phyloP scores from a whole-genome alignment of 2,329 filamentous ascomycete species.

The Alternaria conjuncta region DNA sequence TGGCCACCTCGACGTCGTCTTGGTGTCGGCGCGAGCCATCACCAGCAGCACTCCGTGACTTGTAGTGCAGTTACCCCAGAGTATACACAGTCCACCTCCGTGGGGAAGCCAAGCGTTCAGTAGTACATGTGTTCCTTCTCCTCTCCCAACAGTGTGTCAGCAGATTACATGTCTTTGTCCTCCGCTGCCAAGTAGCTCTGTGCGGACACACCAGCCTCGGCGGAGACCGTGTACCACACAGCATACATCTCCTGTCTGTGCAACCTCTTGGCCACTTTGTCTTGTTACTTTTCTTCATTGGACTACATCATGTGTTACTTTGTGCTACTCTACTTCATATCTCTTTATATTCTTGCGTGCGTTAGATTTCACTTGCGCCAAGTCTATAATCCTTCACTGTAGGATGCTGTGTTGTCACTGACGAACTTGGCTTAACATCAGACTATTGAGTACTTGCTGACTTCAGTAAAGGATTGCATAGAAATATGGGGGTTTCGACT shows the following conservation, averaged over 20 bases:
- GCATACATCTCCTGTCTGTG: background rate
- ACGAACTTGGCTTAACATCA: background rate
- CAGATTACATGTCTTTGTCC: background rate
- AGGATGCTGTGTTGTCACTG: background rate
- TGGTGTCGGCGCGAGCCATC: background rate
- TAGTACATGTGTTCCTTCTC: conserved; percentile 2
- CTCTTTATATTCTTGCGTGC: background rate
- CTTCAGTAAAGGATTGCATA: background rate
- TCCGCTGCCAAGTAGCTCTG: conserved; percentile 13
- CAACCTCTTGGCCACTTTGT: conserved; percentile 2
- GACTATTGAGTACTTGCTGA: background rate
- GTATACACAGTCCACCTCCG: background rate
- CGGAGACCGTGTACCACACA: conserved; percentile 8
- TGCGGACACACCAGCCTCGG: conserved; percentile 5
- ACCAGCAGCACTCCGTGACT: background rate
- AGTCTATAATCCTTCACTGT: background rate
- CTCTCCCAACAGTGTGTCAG: background rate
- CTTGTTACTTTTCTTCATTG: conserved; percentile 1
- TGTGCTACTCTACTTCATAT: background rate
- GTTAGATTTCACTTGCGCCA: background rate
- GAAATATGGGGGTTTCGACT: background rate
- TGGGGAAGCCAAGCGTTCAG: background rate
- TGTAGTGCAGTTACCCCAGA: background rate
- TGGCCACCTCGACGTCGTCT: background rate
- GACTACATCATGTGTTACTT: background rate